Base-by-base conservation (phyloP, 202 grass and related monocot genomes). In the Musa balbisiana region DNA sequence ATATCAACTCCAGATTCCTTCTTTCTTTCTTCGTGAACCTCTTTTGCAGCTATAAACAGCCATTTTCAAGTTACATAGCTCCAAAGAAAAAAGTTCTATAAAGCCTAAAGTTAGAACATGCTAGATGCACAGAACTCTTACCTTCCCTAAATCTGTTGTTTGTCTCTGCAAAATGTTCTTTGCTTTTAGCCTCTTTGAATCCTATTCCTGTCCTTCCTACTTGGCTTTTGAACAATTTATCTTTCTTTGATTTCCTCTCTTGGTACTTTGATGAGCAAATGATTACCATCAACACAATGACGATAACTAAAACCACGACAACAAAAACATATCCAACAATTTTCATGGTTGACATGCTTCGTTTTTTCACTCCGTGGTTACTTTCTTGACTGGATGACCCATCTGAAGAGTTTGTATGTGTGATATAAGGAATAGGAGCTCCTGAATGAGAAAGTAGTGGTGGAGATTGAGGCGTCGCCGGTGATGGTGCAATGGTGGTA, bases 221-320 rank as follows among this genome's bases (percentile, higher is more conserved):
- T 49, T 88, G 87, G 76, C 68, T 86, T 85, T 88, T 90, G 64
- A 85, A 79, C 55, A 77, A 52, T 75, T 87, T 73, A 85, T 87
- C 56, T 14, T 59, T 75, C 62, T 82, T 90, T 66, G 81, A 86
- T 29, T 70, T 87, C 53, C 83, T 87, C 77, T 89, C 95, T 85
- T 88, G 54, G 27, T 92, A 89, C 80, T 99, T 99, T 53, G 91
- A 87, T 74, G 92, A 27, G 67, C 89, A 99, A 86, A 85, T 92
- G 52, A 99, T 77, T 33, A 82, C 62, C 23, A 81, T 62, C 54
- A 99, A 71, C 26, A 87, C 85, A 59, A 85, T 80, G 62, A 83
- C 58, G 78, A 99, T 86, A 80, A 92, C 77, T n/a, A 89, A 33
- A 66, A 87, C 85, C 62, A 99, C 73, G 67, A 74, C 89, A 11